These are phyloP conservation scores for Baeospora myosura DNA, from an alignment of 1,284 basidiomycete species.

Conservation along the genomic window DNA sequence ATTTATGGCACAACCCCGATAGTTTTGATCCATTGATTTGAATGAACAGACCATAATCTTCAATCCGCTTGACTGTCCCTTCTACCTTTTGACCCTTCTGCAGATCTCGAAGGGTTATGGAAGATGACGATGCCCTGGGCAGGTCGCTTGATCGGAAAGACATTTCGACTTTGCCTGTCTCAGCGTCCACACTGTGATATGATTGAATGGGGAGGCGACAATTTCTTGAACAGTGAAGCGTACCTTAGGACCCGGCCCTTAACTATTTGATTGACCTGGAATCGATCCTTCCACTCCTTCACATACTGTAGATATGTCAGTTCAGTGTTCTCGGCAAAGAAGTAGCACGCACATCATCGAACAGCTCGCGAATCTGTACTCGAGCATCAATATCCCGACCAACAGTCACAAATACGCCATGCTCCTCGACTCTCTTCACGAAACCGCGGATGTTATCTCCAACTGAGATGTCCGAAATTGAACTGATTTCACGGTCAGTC, in stretches of 20 bases:
- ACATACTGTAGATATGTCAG: slow-evolving; percentile 54
- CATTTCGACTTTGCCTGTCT: slow-evolving; percentile 80
- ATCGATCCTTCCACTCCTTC: slow-evolving; percentile 90
- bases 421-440: slow-evolving; percentile 80
- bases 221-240: slow-evolving; percentile 14
- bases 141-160: slow-evolving; percentile 65
- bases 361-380: slow-evolving; percentile 90
- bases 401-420: slow-evolving; percentile 87
- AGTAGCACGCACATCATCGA: slow-evolving; percentile 65
- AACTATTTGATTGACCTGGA: slow-evolving; percentile 79
- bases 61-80: slow-evolving; percentile 70
- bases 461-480: slow-evolving; percentile 59
- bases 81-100: slow-evolving; percentile 70
- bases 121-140: slow-evolving; percentile 34
- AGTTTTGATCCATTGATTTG: slow-evolving; percentile 79
- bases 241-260: slow-evolving; percentile 79
- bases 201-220: slow-evolving; percentile 11
- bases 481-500: slow-evolving; percentile 65
- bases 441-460: slow-evolving; percentile 81
- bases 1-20: slow-evolving; percentile 91
- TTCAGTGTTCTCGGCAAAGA: slow-evolving; percentile 5
- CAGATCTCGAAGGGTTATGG: slow-evolving; percentile 51
- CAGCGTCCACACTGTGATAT: slow-evolving; percentile 60
- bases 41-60: slow-evolving; percentile 90
- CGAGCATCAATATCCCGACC: slow-evolving; percentile 82